Evolutionary conservation across 768 basidiomycete species (phyloP), one percentile per base, ranked within the genome.

Genomic region (Daedaleopsis nitida): DNA sequence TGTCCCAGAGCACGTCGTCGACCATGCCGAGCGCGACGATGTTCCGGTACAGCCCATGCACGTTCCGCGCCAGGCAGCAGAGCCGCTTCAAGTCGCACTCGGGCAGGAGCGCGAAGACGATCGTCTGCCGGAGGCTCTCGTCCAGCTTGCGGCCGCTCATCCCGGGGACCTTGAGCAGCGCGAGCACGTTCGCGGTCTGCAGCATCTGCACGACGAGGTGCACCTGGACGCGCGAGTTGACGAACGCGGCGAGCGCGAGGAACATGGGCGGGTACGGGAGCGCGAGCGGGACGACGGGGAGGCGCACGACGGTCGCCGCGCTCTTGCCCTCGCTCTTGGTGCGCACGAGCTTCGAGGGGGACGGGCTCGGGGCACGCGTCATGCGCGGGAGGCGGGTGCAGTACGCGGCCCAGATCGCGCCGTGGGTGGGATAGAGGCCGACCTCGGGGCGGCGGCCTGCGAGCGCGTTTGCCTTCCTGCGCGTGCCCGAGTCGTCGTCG

Each of bases 311-410:
- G 12, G n/a, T 37, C 24, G 60, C 52, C 42, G 48, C n/a, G 19
- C 13, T 24, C 45, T 5, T 13, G 32, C 37, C 49, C 53, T 17
- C 23, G 35, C 52, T 34, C 45, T 45, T 17, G 3, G 27, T 32
- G 38, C 50, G 52, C 11, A 27, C 16, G 39, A 37, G 34, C 16
- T 49, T 71, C 55, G 65, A 71, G 6, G 69, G 65, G n/a, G n/a
- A n/a, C 35, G 64, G 66, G 0, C 76, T 62, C 38, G 64, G 51
- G 5, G 75, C 66, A 12, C 76, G 64, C 0, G 84, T 80, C 23
- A 88, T 75, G 34, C 77, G 71, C 3, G 87, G 84, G 5, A 91
- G 77, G 39, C 80, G 77, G 23, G 88, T 74, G 68, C 88, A 92
- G 66, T 88, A 78, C 0, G 86, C 77, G 8, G 85, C 86, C 56